phyloP scores from a whole-genome alignment of 371 early-diverging fungal species.

The Rhizomucor pusillus region DNA sequence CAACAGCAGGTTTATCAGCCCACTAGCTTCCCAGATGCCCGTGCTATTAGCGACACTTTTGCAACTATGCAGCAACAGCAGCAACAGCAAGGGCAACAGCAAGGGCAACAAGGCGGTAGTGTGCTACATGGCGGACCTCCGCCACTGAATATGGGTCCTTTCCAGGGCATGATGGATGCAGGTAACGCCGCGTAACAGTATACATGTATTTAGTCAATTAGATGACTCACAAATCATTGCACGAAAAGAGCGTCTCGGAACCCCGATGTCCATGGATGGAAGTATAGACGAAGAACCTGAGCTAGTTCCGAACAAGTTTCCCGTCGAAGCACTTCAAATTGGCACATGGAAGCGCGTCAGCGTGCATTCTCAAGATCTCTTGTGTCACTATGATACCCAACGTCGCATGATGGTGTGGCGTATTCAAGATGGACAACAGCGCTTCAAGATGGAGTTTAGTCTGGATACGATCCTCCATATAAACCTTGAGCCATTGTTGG shows the following conservation, averaged over 20 bases:
- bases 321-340: constrained; percentile 64
- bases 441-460: constrained; percentile 73
- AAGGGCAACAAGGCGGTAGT: too few relatives aligned
- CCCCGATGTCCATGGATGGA: constrained; percentile 25
- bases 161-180: neutral
- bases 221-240: too few relatives aligned
- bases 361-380: constrained; percentile 50
- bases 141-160: too few relatives aligned
- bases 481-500: constrained; percentile 34
- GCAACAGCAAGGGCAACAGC: constrained; percentile 1
- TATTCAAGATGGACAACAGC: constrained; percentile 61
- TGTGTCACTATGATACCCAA: constrained; percentile 55
- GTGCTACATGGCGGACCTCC: too few relatives aligned
- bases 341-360: constrained; percentile 79
- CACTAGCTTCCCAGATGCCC: too few relatives aligned
- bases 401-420: constrained; percentile 62
- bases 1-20: neutral
- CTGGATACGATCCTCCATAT: constrained; percentile 52
- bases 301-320: constrained; percentile 16
- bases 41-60: constrained; percentile 1
- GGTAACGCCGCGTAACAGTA: neutral
- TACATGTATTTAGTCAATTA: too few relatives aligned
- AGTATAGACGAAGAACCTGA: constrained; percentile 8
- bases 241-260: constrained; percentile 16
- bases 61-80: constrained; percentile 8